Base-by-base conservation (phyloP, 192 early-diverging fungal genomes). In the Lobosporangium transversale region DNA sequence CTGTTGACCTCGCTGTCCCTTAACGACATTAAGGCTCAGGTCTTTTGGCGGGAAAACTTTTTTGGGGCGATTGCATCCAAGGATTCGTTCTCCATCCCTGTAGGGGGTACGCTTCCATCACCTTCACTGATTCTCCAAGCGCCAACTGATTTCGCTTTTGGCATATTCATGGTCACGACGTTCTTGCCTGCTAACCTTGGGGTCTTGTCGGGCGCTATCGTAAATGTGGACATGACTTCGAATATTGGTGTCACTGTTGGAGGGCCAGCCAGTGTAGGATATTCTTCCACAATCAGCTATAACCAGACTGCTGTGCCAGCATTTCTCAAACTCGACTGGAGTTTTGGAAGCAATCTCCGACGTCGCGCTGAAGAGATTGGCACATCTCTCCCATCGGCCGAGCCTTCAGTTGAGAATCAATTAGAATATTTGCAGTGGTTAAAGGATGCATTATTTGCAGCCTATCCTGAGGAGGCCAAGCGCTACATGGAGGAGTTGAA, bases 391-490 rank as follows among this genome's bases (percentile, higher is more conserved):
- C 24, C 47, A 24, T 26, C 49, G 17, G 29, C 59, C 2, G 70
- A 44, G 27, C 70, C 70, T 0, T 50, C 70, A 1, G n/a, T 45
- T 15, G 56, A 74, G 31, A 30, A 26, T n/a, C 56, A 51, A 1
- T 32, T 52, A 5, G 55, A 58, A 17, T 65, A 74, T 44, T 23
- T 65, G 30, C 40, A 64, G 18, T 74, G 62, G 62, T 27, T 74
- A 40, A 64, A 74, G 62, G 53, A 64, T 7, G 24, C 55, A 0
- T 53, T 74, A 5, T 74, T 65, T 43, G 70, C 54, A 1, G 56
- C 62, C 23, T 74, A 74, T 37, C 70, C 70, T 3, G 42, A 54
- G 29, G 70, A 74, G 11, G 70, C 70, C 20, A 64, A 74, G 62
- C 37, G 18, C 0, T 74, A 74, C n/a, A 5, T 74, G 3, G 61